Conservation (phyloP, 306 rosid genomes). For the Prunus persica region Prunus_persica_NCBIv2 NC_034014.1:30441501-30442000, state of each 20-base stretch:
- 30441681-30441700: slow-evolving; percentile 83
- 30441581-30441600: slow-evolving; percentile 55
- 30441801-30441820: slow-evolving; percentile 73
- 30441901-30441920: slow-evolving; percentile 72
- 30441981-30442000: slow-evolving; percentile 25
- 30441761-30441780: slow-evolving; percentile 46
- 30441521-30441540: slow-evolving; percentile 64
- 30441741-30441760: slow-evolving; percentile 60
- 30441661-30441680: slow-evolving; percentile 56
- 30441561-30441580: slow-evolving; percentile 52
- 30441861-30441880: slow-evolving; percentile 44
- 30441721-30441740: slow-evolving; percentile 47
- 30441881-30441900: slow-evolving; percentile 47
- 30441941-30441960: slow-evolving; percentile 59
- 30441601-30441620: slow-evolving; percentile 65
- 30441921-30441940: slow-evolving; percentile 63
- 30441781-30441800: slow-evolving; percentile 57
- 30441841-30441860: slow-evolving; percentile 85
- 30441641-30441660: slow-evolving; percentile 60
- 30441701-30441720: slow-evolving; percentile 64
- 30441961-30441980: slow-evolving; percentile 43
- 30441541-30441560: slow-evolving; percentile 46
- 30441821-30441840: slow-evolving; percentile 45
- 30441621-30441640: slow-evolving; percentile 50
- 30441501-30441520: slow-evolving; percentile 74